These are phyloP conservation scores for Camellia lanceoleosa DNA, from an alignment of 148 eudicot species.

Conservation along the genomic window DNA sequence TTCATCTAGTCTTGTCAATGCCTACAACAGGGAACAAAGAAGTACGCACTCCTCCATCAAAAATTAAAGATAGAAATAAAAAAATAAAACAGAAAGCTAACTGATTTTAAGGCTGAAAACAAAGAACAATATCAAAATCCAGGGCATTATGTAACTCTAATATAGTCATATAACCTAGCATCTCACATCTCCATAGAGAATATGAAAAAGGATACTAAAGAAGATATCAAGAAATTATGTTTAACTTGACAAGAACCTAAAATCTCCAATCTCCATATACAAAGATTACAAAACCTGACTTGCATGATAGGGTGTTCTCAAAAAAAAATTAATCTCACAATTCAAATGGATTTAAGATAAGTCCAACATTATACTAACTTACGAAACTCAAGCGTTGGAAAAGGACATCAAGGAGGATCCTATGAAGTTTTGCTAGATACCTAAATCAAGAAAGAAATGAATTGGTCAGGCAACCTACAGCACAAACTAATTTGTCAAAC, in stretches of 20 bases:
- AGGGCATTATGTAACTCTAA: neutral
- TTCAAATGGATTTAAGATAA: neutral
- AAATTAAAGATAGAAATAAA: conserved; percentile 20
- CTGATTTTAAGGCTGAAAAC: conserved; percentile 9
- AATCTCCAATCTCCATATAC: neutral
- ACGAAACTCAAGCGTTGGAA: conserved; percentile 43
- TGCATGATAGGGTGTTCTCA: neutral
- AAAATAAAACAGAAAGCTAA: conserved; percentile 13
- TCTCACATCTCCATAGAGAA: neutral
- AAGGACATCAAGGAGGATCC: conserved; percentile 54
- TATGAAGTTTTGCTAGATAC: conserved; percentile 61
- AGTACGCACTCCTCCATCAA: conserved; percentile 39
- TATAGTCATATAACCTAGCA: neutral
- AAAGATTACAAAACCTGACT: neutral
- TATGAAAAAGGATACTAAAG: neutral
- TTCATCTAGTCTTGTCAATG: conserved; percentile 78
- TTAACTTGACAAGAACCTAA: conserved; percentile 2
- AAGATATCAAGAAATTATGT: neutral
- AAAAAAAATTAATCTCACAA: neutral
- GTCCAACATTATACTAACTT: conserved; percentile 36
- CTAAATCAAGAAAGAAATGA: conserved; percentile 65
- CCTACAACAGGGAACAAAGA: conserved; percentile 67
- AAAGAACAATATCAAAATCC: neutral
- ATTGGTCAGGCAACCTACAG: conserved; percentile 49
- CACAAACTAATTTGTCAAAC: conserved; percentile 9